A percentile compares a stretch with the other conserved stretches of the same genome.
These are phyloP conservation scores for Balamuthia mandrillaris DNA, from an alignment of 208 protist species.

Conservation along the genomic window DNA sequence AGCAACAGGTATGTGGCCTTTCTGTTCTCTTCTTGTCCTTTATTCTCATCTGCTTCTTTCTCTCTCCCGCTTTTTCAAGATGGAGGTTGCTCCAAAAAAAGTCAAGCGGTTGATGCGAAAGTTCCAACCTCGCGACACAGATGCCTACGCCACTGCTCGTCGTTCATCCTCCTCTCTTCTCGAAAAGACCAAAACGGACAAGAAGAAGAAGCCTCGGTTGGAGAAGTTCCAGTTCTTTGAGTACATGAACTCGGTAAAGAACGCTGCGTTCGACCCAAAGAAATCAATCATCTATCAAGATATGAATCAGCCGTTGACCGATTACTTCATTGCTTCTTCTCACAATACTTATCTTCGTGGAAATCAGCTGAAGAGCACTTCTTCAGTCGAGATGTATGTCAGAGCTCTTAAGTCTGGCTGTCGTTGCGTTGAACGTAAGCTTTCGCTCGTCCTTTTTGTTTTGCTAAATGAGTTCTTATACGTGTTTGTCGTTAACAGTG, in stretches of 20 bases:
- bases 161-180: neutral
- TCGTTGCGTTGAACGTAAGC: constrained; percentile 66
- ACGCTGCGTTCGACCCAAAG: constrained; percentile 41
- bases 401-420: constrained; percentile 57
- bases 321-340: constrained; percentile 65
- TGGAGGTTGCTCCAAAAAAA: neutral
- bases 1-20: constrained; percentile 36
- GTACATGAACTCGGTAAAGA: constrained; percentile 39
- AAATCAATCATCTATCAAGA: constrained; percentile 47
- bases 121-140: constrained; percentile 8
- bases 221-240: constrained; percentile 9
- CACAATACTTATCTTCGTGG: constrained; percentile 93
- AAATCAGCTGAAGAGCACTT: constrained; percentile 80
- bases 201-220: neutral
- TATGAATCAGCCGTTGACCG: constrained; percentile 9
- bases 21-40: neutral
- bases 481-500: constrained; percentile 33
- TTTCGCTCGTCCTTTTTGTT: neutral
- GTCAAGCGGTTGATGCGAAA: neutral
- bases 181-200: neutral
- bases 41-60: neutral
- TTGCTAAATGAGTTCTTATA: neutral
- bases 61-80: neutral
- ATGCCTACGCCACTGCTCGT: neutral
- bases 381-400: constrained; percentile 68